phyloP scores from a whole-genome alignment of 225 moss, liverwort and hornwort genomes.

The Sphagnum tenellum region DNA sequence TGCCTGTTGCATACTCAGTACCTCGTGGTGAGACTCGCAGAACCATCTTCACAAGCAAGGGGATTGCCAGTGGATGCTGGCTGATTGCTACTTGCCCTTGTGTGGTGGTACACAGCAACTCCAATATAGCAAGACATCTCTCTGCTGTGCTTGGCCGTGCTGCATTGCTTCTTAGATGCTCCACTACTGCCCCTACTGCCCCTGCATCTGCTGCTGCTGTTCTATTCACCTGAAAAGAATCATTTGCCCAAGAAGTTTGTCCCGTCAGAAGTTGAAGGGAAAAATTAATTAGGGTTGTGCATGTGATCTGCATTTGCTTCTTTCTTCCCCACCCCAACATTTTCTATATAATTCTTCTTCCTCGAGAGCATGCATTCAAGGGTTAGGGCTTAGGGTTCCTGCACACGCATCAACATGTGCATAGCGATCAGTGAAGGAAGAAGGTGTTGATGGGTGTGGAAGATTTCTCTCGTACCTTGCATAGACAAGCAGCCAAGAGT shows the following conservation, averaged over 20 bases:
- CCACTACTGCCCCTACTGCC: slow-evolving; percentile 1
- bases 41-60: slow-evolving; percentile 1
- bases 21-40: neutral
- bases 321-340: too few species aligned
- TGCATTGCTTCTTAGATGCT: neutral
- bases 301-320: too few species aligned
- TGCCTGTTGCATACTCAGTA: slow-evolving; percentile 1
- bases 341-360: too few species aligned
- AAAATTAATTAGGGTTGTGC: too few species aligned
- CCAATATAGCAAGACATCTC: slow-evolving; percentile 1
- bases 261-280: too few species aligned
- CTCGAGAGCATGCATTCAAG: too few species aligned
- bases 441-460: too few species aligned
- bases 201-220: neutral
- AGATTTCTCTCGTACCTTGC: neutral
- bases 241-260: neutral
- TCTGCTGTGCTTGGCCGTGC: slow-evolving; percentile 3
- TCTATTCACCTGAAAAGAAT: slow-evolving; percentile 1
- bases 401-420: too few species aligned
- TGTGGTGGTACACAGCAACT: slow-evolving; percentile 2
- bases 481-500: neutral
- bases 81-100: slow-evolving; percentile 1
- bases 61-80: neutral
- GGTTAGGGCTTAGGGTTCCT: too few species aligned
- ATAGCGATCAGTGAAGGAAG: too few species aligned